Base-by-base conservation (phyloP, 2,329 filamentous ascomycete genomes). In the Nigrospora oryzae region DNA sequence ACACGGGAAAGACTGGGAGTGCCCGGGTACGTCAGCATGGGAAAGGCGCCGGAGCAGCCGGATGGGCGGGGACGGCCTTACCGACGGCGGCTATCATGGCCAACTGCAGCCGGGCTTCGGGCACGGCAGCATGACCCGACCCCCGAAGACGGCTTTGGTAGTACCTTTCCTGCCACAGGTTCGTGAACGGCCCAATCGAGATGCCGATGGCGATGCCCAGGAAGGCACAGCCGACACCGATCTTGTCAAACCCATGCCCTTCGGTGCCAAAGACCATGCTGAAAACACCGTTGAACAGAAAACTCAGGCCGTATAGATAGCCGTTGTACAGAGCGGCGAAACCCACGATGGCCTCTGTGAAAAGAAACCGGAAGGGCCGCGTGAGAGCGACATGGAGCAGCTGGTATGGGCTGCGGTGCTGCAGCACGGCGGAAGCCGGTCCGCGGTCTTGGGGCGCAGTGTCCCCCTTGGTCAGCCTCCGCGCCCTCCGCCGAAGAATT, bases 241-340 rank as follows among this genome's bases (percentile, higher is more conserved):
- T 57, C 2, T 57, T 64, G 46, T 60, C 53, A 34, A 69, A 68
- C 0, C 65, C 67, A 43, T 63, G 66, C 1, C 70, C 70, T 14
- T 56, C 51, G 8, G 60, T 53, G 1, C 70, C 68, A 45, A 74
- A 75, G 0, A 74, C 71, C 16, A 74, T 60, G 16, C 64, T 60
- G 45, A 74, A 74, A 0, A 69, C 70, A 4, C 64, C 67, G 45
- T 73, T 73, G 58, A 73, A 73, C 0, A 73, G 57, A 44, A 74
- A 75, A 1, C 67, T 70, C 10, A 73, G 46, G 2, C 70, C 70
- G 41, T 73, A 73, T 3, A 73, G 56, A 46, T 70, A 72, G 4
- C 68, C 70, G 40, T 73, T 73, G 52, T 71, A 73, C 1, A 70
- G 51, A 2, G 70, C 69, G n/a, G 61, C 64, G 33, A 70, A 70